Evolutionary conservation across 306 rosid species (phyloP).

Genomic region (Calophaca sinica): DNA sequence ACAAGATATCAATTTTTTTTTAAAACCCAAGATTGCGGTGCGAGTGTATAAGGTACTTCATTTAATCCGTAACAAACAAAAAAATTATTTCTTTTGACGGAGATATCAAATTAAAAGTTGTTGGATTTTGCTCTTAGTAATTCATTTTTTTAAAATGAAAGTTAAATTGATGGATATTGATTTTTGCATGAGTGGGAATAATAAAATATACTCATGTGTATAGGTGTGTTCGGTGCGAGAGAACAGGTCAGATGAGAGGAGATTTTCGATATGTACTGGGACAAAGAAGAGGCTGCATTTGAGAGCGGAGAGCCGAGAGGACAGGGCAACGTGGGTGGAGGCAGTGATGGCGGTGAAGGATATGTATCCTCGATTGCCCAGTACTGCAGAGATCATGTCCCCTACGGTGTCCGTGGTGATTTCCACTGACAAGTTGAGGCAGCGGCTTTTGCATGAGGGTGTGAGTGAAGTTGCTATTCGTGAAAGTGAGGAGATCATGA

Average conservation of each 20-base stretch:
- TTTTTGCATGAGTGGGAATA: background rate
- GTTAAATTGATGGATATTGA: background rate
- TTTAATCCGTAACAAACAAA: no score
- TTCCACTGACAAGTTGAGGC: slow-evolving; percentile 69
- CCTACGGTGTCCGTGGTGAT: slow-evolving; percentile 55
- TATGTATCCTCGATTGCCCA: slow-evolving; percentile 80
- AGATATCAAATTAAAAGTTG: no score
- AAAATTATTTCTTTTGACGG: no score
- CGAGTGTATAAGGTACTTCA: no score
- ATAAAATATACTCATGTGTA: no score
- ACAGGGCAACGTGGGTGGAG: slow-evolving; percentile 54
- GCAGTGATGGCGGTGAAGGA: slow-evolving; percentile 61
- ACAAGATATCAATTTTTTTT: no score
- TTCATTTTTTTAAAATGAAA: no score
- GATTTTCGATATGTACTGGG: slow-evolving; percentile 54
- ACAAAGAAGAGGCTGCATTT: slow-evolving; percentile 64
- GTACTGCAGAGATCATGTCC: slow-evolving; percentile 69
- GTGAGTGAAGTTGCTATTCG: slow-evolving; percentile 62
- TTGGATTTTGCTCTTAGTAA: no score
- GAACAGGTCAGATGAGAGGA: slow-evolving; percentile 58
- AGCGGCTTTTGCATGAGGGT: slow-evolving; percentile 68
- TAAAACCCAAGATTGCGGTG: no score
- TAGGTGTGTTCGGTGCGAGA: slow-evolving; percentile 58
- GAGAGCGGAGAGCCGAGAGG: slow-evolving; percentile 59
- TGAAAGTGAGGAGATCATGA: slow-evolving; percentile 84